Base-by-base conservation (phyloP, 768 basidiomycete species). In the Psilocybe subaeruginosa region DNA sequence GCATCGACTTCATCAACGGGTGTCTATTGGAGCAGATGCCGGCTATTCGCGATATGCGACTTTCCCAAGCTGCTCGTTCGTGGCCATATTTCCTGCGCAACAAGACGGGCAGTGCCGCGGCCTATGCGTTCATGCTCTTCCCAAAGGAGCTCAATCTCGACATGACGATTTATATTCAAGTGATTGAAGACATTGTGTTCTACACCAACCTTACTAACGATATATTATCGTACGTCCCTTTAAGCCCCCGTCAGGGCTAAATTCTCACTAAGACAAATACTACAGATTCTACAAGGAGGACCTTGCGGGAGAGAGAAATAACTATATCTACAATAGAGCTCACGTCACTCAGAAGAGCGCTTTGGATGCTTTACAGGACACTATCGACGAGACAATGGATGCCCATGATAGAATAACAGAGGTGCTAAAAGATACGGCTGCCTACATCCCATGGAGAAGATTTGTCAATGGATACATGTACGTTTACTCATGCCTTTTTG, bases 31-130 rank as follows among this genome's bases (percentile, higher is more conserved):
- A 62, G 19, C 50, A 62, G 14, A 57, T 47, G 31, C 50, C 45
- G 5, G 30, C 30, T 1, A 37, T 57, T 2, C 17, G 52, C 8
- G 31, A 46, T 8, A 62, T 58, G 45, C n/a, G 41, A 29, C 30
- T 54, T 11, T 31, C 50, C 5, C 8, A 39, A 8, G 9, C 17
- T 29, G 61, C 56, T 3, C 17, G 3, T 6, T 53, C 61, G 12
- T 62, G 61, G 61, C 61, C 61, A 4, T 53, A 62, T n/a, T 62
- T 53, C 33, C 45, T 62, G 46, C 61, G 61, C n/a, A 45, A 19
- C 5, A 62, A 62, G 45, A 58, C 56, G 17, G 61, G 61, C 16
- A 31, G 43, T 9, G 39, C 56, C 2, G 35, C 51, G 3, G 56
- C 56, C 8, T 62, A 54, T n/a, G 41, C 51, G 19, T 62, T 52